Evolutionary conservation across 805 yeast species (phyloP).

Genomic region (Teunomyces stri): DNA sequence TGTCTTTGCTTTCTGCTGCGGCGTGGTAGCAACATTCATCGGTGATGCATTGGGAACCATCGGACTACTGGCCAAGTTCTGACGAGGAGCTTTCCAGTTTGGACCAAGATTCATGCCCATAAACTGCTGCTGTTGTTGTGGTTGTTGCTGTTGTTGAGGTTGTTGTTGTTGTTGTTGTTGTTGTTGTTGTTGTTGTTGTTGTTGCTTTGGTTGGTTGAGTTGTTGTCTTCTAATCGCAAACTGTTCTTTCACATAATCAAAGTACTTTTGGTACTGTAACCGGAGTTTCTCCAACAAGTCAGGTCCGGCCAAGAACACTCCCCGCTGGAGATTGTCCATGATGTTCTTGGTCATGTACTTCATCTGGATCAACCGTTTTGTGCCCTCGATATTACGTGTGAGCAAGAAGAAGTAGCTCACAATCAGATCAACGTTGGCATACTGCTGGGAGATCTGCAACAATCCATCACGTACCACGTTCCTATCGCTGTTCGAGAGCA

Average conservation of each 20-base stretch:
- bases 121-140: slow-evolving; percentile 2
- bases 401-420: slow-evolving; percentile 75
- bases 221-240: slow-evolving; percentile 39
- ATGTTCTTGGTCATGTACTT: slow-evolving; percentile 77
- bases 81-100: slow-evolving; percentile 13
- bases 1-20: slow-evolving; percentile 1
- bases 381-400: slow-evolving; percentile 72
- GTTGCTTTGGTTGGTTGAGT: slow-evolving; percentile 20
- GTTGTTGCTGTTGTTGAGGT: slow-evolving; percentile 2
- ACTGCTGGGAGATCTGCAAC: slow-evolving; percentile 55
- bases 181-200: slow-evolving; percentile 8
- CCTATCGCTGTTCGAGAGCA: slow-evolving; percentile 63
- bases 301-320: slow-evolving; percentile 67
- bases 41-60: slow-evolving; percentile 21
- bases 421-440: slow-evolving; percentile 68
- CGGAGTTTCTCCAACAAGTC: slow-evolving; percentile 69
- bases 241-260: slow-evolving; percentile 71
- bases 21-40: background rate
- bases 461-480: slow-evolving; percentile 54
- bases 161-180: slow-evolving; percentile 10
- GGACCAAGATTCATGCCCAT: slow-evolving; percentile 12
- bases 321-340: slow-evolving; percentile 63
- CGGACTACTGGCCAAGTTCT: slow-evolving; percentile 23
- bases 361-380: slow-evolving; percentile 73
- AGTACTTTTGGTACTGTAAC: slow-evolving; percentile 69